A percentile compares a stretch with the other conserved stretches of the same genome.
These are phyloP conservation scores for Tulasnella sp. DNA, from an alignment of 768 basidiomycete species.

Conservation along the genomic window DNA sequence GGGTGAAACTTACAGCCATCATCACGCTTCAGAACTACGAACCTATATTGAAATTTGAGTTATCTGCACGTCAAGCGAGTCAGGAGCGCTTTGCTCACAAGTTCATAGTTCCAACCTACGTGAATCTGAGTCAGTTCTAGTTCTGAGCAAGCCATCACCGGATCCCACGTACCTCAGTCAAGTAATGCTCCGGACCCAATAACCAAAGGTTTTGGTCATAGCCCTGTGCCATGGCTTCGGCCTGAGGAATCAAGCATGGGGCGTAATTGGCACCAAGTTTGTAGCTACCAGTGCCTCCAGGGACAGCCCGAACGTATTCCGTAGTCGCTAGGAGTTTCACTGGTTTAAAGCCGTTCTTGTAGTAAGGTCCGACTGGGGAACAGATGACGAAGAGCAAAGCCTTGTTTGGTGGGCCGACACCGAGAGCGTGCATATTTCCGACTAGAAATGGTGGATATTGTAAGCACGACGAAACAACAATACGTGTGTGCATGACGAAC, in stretches of 20 bases:
- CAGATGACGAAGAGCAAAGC: conserved; percentile 62
- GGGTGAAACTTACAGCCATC: conserved; percentile 47
- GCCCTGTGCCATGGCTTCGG: conserved; percentile 61
- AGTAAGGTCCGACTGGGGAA: conserved; percentile 68
- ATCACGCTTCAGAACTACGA: conserved; percentile 28
- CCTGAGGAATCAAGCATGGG: conserved; percentile 78
- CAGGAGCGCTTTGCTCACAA: conserved; percentile 70
- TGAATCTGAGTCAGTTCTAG: background rate
- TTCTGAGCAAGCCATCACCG: background rate
- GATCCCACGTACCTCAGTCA: conserved; percentile 40
- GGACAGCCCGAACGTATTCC: conserved; percentile 42
- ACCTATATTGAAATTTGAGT: background rate
- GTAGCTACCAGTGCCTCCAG: conserved; percentile 68
- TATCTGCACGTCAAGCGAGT: background rate
- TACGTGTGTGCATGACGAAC: background rate
- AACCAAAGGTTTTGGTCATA: conserved; percentile 90
- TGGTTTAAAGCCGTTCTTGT: conserved; percentile 81
- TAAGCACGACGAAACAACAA: background rate
- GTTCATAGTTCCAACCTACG: conserved; percentile 83
- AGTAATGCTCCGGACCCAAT: conserved; percentile 46
- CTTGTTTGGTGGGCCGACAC: conserved; percentile 43
- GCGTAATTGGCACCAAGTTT: conserved; percentile 88
- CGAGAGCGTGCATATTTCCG: conserved; percentile 54
- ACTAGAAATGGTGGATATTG: conserved; percentile 41
- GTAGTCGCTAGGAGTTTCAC: conserved; percentile 68